Percentiles rank a stretch among this genome's conserved stretches.
Conservation (phyloP, 768 basidiomycete species). For the Sistotremastrum niveocremeum region DNA sequence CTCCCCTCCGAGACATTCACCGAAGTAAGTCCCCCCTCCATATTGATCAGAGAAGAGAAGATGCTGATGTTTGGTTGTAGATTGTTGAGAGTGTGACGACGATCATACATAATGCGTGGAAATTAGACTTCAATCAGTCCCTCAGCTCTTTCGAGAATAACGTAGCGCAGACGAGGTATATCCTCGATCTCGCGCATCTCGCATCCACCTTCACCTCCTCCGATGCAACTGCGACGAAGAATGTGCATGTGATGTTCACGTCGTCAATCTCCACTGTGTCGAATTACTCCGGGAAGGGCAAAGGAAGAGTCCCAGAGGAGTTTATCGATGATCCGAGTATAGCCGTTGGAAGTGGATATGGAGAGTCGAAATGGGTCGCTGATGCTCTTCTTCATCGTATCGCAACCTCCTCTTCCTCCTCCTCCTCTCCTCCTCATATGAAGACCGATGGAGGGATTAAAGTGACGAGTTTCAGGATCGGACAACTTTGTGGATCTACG, state of each 20-base stretch:
- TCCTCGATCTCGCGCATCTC: conserved; percentile 23
- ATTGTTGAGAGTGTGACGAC: conserved; percentile 20
- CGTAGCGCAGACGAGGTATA: conserved; percentile 24
- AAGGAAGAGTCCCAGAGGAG: conserved; percentile 19
- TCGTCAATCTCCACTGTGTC: neutral
- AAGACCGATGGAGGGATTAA: conserved; percentile 3
- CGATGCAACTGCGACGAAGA: too few species aligned
- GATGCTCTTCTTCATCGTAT: conserved; percentile 17
- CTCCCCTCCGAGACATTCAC: conserved; percentile 9
- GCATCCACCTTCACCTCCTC: conserved; percentile 15
- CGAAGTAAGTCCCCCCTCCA: conserved; percentile 12
- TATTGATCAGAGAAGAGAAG: too few species aligned
- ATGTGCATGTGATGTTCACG: too few species aligned
- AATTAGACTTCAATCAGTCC: conserved; percentile 28
- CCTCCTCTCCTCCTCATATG: neutral
- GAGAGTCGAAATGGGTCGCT: conserved; percentile 31
- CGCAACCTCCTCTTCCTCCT: neutral
- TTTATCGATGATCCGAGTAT: conserved; percentile 16
- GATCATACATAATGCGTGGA: conserved; percentile 31
- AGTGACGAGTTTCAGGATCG: conserved; percentile 18
- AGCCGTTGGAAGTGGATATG: conserved; percentile 30
- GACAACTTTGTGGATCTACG: conserved; percentile 21
- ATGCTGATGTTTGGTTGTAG: too few species aligned
- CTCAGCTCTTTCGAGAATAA: conserved; percentile 31
- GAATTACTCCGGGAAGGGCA: neutral